Percentiles rank a stretch among this genome's conserved stretches.
These are phyloP conservation scores for Hypocrella siamensis DNA, from an alignment of 2,329 filamentous ascomycete genomes.

Conservation along the genomic window DNA sequence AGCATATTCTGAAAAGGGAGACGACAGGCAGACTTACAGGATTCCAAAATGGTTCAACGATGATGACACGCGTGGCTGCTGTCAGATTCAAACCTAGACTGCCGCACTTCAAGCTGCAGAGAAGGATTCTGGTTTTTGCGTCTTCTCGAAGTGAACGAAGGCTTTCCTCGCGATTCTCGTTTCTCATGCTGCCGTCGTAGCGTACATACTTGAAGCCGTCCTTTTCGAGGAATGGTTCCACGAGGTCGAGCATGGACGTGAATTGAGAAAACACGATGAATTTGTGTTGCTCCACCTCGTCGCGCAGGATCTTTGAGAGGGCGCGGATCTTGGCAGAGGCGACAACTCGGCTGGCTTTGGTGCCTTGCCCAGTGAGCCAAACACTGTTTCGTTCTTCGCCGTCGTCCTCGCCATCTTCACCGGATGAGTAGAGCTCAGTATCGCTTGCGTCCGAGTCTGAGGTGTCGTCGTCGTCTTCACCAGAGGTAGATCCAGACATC, in stretches of 20 bases:
- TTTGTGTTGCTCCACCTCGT: conserved; percentile 71
- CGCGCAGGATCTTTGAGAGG: conserved; percentile 63
- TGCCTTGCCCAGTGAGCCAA: conserved; percentile 11
- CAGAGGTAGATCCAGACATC: conserved; percentile 14
- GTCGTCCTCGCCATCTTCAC: conserved; percentile 14
- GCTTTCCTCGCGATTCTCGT: conserved; percentile 80
- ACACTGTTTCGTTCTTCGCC: conserved; percentile 13
- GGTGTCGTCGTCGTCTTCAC: conserved; percentile 13
- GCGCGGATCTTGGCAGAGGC: conserved; percentile 86
- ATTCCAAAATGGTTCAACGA: conserved; percentile 98
- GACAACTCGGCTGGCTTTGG: conserved; percentile 25
- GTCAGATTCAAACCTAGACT: conserved; percentile 88
- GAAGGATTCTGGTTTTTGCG: conserved; percentile 59
- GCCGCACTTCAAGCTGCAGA: conserved; percentile 90
- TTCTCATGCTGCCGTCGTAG: conserved; percentile 91
- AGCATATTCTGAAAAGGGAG: not conserved
- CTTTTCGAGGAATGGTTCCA: conserved; percentile 75
- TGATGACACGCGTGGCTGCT: conserved; percentile 81
- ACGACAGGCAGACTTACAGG: conserved; percentile 38
- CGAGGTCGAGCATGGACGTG: conserved; percentile 91
- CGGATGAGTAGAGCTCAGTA: conserved; percentile 19
- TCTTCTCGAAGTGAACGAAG: conserved; percentile 63
- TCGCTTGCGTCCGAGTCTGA: conserved; percentile 22
- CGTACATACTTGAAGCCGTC: conserved; percentile 67
- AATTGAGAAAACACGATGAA: conserved; percentile 99